Evolutionary conservation across 441 rosid genomes (phyloP).

Genomic region (Pelargonium citronellum): DNA sequence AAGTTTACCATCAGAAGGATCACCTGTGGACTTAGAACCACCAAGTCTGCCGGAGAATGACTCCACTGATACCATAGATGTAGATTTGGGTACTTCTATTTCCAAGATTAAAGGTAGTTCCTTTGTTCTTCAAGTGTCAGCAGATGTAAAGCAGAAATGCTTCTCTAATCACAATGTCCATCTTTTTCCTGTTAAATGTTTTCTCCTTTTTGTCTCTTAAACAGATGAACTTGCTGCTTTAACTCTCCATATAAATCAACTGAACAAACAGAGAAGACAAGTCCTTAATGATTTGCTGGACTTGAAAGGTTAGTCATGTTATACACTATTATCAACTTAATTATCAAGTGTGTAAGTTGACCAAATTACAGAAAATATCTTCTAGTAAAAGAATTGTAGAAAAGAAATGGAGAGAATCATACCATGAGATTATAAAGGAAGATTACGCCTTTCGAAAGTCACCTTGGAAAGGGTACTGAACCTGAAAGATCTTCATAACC

Average conservation of each 20-base stretch:
- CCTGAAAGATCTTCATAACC: background rate
- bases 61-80: constrained; percentile 17
- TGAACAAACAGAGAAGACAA: constrained; percentile 53
- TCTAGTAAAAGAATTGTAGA: background rate
- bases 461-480: background rate
- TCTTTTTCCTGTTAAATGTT: constrained; percentile 1
- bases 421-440: background rate
- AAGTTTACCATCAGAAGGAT: constrained; percentile 26
- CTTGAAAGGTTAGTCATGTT: constrained; percentile 53
- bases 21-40: constrained; percentile 13
- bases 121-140: background rate
- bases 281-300: constrained; percentile 59
- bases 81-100: constrained; percentile 24
- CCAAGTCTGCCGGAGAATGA: constrained; percentile 1
- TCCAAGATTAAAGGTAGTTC: constrained; percentile 32
- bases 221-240: constrained; percentile 49
- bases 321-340: background rate
- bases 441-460: background rate
- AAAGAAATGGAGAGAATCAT: background rate
- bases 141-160: constrained; percentile 2
- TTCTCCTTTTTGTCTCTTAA: constrained; percentile 18
- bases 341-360: background rate
- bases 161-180: background rate
- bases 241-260: constrained; percentile 34
- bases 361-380: background rate